Percentiles rank a stretch among this genome's conserved stretches.
These are phyloP conservation scores for Albugo laibachii DNA, from an alignment of 352 stramenopile genomes.

Conservation along the genomic window DNA sequence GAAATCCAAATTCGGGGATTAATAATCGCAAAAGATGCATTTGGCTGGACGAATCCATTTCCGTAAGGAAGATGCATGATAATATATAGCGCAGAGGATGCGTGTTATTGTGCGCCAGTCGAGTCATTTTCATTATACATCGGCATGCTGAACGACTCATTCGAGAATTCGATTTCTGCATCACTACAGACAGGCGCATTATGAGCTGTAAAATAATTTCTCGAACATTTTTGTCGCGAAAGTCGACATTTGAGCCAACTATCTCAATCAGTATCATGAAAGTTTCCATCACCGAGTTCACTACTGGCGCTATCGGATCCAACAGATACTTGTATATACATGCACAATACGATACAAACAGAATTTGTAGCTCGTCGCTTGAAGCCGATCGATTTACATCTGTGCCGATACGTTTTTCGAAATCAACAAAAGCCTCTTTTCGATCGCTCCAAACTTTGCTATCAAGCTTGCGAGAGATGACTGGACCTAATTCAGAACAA, in stretches of 20 bases:
- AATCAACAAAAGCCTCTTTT: conserved; percentile 54
- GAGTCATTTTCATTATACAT: conserved; percentile 50
- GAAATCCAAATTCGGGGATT: conserved; percentile 59
- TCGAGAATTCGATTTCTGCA: conserved; percentile 61
- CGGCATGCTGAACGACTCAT: conserved; percentile 57
- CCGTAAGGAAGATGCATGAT: conserved; percentile 47
- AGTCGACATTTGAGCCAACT: conserved; percentile 54
- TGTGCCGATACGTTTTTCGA: conserved; percentile 46
- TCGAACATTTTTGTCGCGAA: conserved; percentile 32
- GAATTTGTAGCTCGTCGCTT: conserved; percentile 28
- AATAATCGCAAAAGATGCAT: conserved; percentile 65
- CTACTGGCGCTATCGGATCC: conserved; percentile 53
- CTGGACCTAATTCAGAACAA: conserved; percentile 29
- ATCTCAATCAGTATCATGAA: conserved; percentile 52
- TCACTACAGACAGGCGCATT: conserved; percentile 31
- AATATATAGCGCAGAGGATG: conserved; percentile 32
- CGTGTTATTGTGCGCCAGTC: conserved; percentile 24
- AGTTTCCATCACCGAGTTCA: conserved; percentile 48
- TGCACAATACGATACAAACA: conserved; percentile 43
- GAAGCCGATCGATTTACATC: conserved; percentile 36
- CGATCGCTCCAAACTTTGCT: conserved; percentile 72
- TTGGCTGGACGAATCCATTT: conserved; percentile 39
- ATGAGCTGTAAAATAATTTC: conserved; percentile 44
- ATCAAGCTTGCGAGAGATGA: conserved; percentile 53
- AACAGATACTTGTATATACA: conserved; percentile 31